Conservation (phyloP, 1,284 basidiomycete genomes). For the Cryptococcus amylolentus region DNA sequence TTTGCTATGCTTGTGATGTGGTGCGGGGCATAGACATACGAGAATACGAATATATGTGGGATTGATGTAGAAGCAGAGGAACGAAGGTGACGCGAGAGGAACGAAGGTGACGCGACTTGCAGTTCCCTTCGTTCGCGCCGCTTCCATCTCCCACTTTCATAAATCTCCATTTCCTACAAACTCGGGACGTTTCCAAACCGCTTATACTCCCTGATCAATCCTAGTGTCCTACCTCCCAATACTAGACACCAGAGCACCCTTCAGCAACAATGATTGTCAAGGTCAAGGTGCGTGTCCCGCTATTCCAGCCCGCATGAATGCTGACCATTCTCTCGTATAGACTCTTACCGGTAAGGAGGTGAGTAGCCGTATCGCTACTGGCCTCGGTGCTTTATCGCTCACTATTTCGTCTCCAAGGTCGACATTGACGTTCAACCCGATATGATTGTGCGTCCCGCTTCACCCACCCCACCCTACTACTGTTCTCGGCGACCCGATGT, state of each 20-base stretch:
- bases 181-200: not conserved
- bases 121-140: not conserved
- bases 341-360: slow-evolving; percentile 47
- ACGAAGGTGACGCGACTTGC: not conserved
- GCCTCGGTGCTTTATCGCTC: not conserved
- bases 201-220: not conserved
- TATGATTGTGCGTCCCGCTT: slow-evolving; percentile 64
- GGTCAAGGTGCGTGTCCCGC: slow-evolving; percentile 38
- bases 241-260: not conserved
- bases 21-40: not conserved
- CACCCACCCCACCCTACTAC: not conserved
- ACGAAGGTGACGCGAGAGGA: no score
- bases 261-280: slow-evolving; percentile 44
- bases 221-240: no score
- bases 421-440: slow-evolving; percentile 93
- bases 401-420: slow-evolving; percentile 17
- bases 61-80: not conserved
- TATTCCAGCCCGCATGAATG: not conserved
- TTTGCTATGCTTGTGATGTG: no score
- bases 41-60: not conserved
- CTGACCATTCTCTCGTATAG: slow-evolving; percentile 10
- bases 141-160: not conserved
- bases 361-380: not conserved
- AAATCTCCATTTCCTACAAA: not conserved
- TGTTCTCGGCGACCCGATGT: not conserved